Evolutionary conservation across 1,284 basidiomycete species (phyloP).

Genomic region (Inonotus hispidus): DNA sequence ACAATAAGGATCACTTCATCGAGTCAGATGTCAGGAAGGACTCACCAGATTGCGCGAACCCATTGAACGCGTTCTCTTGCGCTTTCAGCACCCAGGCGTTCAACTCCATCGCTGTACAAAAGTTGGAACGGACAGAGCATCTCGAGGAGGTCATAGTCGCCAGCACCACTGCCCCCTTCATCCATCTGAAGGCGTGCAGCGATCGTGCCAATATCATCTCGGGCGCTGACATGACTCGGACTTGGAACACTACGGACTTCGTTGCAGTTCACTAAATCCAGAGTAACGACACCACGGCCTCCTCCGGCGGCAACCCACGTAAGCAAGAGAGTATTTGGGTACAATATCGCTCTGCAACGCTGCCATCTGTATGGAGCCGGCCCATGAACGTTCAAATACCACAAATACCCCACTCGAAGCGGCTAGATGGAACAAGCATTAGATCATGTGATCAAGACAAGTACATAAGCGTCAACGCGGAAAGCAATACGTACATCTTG

Average conservation of each 20-base stretch:
- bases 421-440: conserved; percentile 45
- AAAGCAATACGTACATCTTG: conserved; percentile 44
- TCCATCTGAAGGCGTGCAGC: conserved; percentile 63
- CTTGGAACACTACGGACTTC: conserved; percentile 77
- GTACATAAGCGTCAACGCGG: conserved; percentile 25
- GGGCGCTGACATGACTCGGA: conserved; percentile 69
- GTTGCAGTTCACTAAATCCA: conserved; percentile 79
- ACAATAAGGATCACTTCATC: conserved; percentile 8
- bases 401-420: conserved; percentile 73
- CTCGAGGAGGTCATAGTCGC: conserved; percentile 48
- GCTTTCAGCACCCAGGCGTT: conserved; percentile 78
- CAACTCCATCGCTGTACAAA: conserved; percentile 81
- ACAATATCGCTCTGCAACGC: conserved; percentile 77
- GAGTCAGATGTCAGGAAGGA: conserved; percentile 18
- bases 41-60: conserved; percentile 83
- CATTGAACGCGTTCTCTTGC: conserved; percentile 79
- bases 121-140: conserved; percentile 83
- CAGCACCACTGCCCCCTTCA: conserved; percentile 39
- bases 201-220: conserved; percentile 78
- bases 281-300: conserved; percentile 71
- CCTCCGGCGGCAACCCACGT: conserved; percentile 79
- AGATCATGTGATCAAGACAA: conserved; percentile 13
- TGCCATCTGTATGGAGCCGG: conserved; percentile 78
- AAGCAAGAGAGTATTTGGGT: conserved; percentile 71
- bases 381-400: conserved; percentile 87